Evolutionary conservation across 768 basidiomycete species (phyloP).

Genomic region (Leucocoprinus birnbaumii): DNA sequence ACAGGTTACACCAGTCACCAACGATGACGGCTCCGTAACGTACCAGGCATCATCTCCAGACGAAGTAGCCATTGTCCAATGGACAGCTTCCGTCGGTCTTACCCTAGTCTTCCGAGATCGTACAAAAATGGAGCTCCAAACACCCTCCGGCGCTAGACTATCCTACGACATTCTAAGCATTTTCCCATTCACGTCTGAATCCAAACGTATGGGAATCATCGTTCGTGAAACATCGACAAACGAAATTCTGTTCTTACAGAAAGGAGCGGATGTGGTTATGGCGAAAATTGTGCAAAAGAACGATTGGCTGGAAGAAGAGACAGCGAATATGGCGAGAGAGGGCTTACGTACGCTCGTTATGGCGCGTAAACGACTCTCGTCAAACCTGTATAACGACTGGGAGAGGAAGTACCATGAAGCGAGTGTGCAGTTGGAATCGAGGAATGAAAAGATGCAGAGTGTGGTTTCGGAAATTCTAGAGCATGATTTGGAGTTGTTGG

Average conservation of each 20-base stretch:
- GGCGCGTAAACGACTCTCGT: slow-evolving; percentile 72
- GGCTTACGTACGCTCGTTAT: slow-evolving; percentile 93
- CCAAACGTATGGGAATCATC: slow-evolving; percentile 98
- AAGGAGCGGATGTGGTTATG: slow-evolving; percentile 99
- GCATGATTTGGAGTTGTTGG: slow-evolving; percentile 86
- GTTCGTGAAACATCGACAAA: slow-evolving; percentile 75
- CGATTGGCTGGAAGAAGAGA: slow-evolving; percentile 99
- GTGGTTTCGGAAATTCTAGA: slow-evolving; percentile 81
- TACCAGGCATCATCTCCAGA: slow-evolving; percentile 99
- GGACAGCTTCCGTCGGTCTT: slow-evolving; percentile 94
- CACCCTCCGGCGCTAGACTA: slow-evolving; percentile 60
- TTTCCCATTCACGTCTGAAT: slow-evolving; percentile 98
- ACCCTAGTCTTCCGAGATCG: slow-evolving; percentile 89
- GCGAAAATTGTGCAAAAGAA: slow-evolving; percentile 90
- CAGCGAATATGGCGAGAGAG: slow-evolving; percentile 97
- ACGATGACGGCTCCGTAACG: slow-evolving; percentile 92
- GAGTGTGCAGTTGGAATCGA: slow-evolving; percentile 71
- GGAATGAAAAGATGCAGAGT: slow-evolving; percentile 76
- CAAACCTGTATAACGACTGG: slow-evolving; percentile 72
- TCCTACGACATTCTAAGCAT: slow-evolving; percentile 87
- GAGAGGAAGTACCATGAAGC: slow-evolving; percentile 71
- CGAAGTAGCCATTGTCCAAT: slow-evolving; percentile 97
- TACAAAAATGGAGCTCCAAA: slow-evolving; percentile 81
- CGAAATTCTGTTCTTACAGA: slow-evolving; percentile 89
- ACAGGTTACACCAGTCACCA: slow-evolving; percentile 92